phyloP scores from a whole-genome alignment of 805 yeast species.

The Candida chilensis region DNA sequence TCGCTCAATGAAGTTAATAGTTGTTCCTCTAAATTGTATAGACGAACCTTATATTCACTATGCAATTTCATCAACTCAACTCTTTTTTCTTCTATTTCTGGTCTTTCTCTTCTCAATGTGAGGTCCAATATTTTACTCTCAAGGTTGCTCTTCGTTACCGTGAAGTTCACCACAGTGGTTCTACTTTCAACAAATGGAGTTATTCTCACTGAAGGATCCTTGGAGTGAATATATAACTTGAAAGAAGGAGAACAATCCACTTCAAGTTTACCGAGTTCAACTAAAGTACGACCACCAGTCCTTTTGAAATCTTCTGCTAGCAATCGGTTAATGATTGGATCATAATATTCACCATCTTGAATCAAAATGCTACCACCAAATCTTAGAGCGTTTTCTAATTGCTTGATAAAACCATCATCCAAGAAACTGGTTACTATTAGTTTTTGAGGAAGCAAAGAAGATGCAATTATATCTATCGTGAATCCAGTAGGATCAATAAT shows the following conservation, averaged over 20 bases:
- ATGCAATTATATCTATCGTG: slow-evolving; percentile 8
- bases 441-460: slow-evolving; percentile 15
- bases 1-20: slow-evolving; percentile 50
- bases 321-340: slow-evolving; percentile 62
- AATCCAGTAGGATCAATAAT: slow-evolving; percentile 70
- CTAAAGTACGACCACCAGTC: slow-evolving; percentile 62
- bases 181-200: slow-evolving; percentile 54
- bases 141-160: slow-evolving; percentile 60
- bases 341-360: slow-evolving; percentile 72
- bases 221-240: slow-evolving; percentile 49
- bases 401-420: slow-evolving; percentile 56
- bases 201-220: slow-evolving; percentile 37
- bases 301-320: slow-evolving; percentile 50
- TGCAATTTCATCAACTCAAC: slow-evolving; percentile 42
- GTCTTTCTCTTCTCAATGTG: slow-evolving; percentile 44
- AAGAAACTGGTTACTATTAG: slow-evolving; percentile 59
- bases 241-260: slow-evolving; percentile 65
- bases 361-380: slow-evolving; percentile 75
- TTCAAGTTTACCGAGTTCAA: slow-evolving; percentile 51
- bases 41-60: slow-evolving; percentile 45
- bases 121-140: slow-evolving; percentile 53
- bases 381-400: slow-evolving; percentile 69
- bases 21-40: slow-evolving; percentile 48
- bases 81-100: slow-evolving; percentile 58
- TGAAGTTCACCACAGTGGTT: slow-evolving; percentile 57